Evolutionary conservation across 495 filamentous ascomycete species (phyloP), one percentile per base, ranked within the genome.

Genomic region (Astrocystis sublimbata): DNA sequence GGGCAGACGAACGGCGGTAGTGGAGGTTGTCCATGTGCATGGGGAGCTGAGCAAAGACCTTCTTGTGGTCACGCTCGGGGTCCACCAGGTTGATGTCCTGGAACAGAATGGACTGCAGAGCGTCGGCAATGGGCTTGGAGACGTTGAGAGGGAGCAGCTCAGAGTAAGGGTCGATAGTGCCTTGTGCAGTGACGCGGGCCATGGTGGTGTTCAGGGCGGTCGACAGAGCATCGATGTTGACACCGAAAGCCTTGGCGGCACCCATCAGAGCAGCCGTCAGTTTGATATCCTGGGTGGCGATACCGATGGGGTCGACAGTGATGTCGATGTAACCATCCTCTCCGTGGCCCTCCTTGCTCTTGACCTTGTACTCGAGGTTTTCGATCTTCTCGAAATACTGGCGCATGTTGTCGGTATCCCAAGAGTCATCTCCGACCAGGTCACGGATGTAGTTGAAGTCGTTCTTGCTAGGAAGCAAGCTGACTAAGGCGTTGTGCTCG

Each of bases 301-400:
- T 66, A 17, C 67, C 75, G 6, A 84, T 61, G 4, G 81, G 78
- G 0, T 83, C 77, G 4, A 77, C 65, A 33, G 80, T 80, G 3
- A 79, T 83, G 10, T 70, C 58, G n/a, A 88, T 70, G 82, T 82
- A 89, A 15, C 87, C 86, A 33, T 78, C 65, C 46, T 75, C 80
- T 21, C 86, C 86, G 68, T 89, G 86, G 33, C 74, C 67, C 45
- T 68, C 65, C 10, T 59, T 57, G 1, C 28, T 43, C 0, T 76
- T 68, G 13, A 77, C 58, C 0, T 76, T 61, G 68, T 88, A 88
- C 31, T 80, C 61, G 64, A 83, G 83, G 28, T 78, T 76, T 71
- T 88, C 86, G 35, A 88, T 57, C 30, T 68, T 72, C 41, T 71
- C 65, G 62, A 84, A 81, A 61, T 80, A 79, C 38, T 74, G 66